Conservation (phyloP, 768 basidiomycete species). For the Xanthoconium stramineum region DNA sequence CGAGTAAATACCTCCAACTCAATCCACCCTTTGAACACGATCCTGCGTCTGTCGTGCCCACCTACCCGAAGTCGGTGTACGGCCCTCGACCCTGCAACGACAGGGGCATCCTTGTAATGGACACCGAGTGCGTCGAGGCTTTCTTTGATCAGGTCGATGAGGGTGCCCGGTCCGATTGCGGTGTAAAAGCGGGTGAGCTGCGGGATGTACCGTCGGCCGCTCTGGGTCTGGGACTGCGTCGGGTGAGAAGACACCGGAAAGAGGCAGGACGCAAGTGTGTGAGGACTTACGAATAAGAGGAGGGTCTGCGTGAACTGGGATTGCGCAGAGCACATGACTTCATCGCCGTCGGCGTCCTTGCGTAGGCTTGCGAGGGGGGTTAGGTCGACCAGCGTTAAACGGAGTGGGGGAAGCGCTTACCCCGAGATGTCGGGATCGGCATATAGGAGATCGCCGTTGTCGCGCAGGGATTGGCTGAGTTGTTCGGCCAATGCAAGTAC, state of each 20-base stretch:
- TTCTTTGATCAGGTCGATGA: slow-evolving; percentile 54
- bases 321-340: slow-evolving; percentile 54
- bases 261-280: background rate
- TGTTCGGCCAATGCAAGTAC: slow-evolving; percentile 58
- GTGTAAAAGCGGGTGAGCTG: slow-evolving; percentile 83
- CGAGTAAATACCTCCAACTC: slow-evolving; percentile 61
- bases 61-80: slow-evolving; percentile 55
- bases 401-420: slow-evolving; percentile 27
- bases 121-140: slow-evolving; percentile 48
- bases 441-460: slow-evolving; percentile 71
- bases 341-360: slow-evolving; percentile 55
- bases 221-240: slow-evolving; percentile 75
- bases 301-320: slow-evolving; percentile 81
- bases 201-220: slow-evolving; percentile 67
- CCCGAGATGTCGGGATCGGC: slow-evolving; percentile 53
- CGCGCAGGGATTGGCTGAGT: slow-evolving; percentile 64
- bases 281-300: slow-evolving; percentile 68
- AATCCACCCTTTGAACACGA: slow-evolving; percentile 71
- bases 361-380: slow-evolving; percentile 6
- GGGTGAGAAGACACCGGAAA: background rate
- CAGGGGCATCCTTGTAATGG: slow-evolving; percentile 44
- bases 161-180: slow-evolving; percentile 46
- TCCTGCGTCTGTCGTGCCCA: slow-evolving; percentile 61
- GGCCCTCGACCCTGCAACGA: slow-evolving; percentile 12
- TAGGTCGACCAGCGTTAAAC: background rate